Evolutionary conservation across 305 asterid genomes (phyloP), one percentile per base, ranked within the genome.

Genomic region (Fraxinus velutina): DNA sequence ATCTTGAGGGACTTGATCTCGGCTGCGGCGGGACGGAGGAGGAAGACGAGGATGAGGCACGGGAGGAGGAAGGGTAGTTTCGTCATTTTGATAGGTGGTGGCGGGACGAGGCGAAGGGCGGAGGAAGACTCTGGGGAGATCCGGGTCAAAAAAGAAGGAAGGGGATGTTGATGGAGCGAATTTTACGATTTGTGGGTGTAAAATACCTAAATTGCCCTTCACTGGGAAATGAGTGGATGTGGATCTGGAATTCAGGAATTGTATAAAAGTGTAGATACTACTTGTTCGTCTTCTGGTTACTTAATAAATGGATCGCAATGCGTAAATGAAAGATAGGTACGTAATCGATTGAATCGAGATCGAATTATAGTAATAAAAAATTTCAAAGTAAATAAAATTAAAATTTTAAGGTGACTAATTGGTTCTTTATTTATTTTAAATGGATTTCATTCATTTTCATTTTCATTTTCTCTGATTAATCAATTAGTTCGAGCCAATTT

Each of bases 1-100:
- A 96, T 93, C 81, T 89, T 90, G 1, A 92, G 90, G 81, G 89
- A 92, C 86, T 94, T 94, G 79, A 94, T 93, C 90, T 96, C 99
- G 73, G 91, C 97, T 79, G 90, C 76, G 84, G 90, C 9, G 85
- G 80, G 73, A 29, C 91, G 86, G 78, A 87, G 24, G 42, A 92
- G 79, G 80, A 82, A 72, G 80, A 89, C 68, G 83, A 89, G 66
- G 47, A 85, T 52, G 52, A 78, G 73, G 37, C 66, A 30, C 78
- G 86, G 86, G 86, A 90, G 81, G 83, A 85, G 0, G 78, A 84
- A 70, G 83, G 84, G 89, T 70, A 82, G 75, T 84, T 89, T 91
- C 86, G 90, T 76, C 99, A 93, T 95, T 84, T 84, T 50, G 80
- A 32, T 33, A 34, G 6, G 80, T 27, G 81, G 79, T 15, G 77